Conservation (phyloP, 2,329 filamentous ascomycete species). For the Cordyceps cicadae region DNA sequence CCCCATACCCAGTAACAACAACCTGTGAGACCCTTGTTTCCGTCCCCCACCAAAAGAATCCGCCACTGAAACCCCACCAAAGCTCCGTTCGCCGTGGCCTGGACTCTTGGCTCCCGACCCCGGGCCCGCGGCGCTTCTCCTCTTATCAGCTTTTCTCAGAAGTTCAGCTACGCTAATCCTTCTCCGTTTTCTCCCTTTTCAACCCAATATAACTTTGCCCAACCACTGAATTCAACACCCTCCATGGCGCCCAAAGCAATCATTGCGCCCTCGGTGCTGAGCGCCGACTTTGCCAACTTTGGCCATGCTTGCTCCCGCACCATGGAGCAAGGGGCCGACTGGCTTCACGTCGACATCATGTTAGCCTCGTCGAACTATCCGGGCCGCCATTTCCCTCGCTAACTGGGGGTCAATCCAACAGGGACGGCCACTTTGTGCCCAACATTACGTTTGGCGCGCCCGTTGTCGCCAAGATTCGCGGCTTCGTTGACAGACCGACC, state of each 20-base stretch:
- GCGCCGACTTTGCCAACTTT: slow-evolving; percentile 86
- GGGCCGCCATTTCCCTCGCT: background rate
- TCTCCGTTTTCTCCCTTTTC: background rate
- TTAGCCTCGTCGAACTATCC: slow-evolving; percentile 25
- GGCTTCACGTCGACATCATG: slow-evolving; percentile 92
- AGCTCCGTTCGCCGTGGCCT: slow-evolving; percentile 1
- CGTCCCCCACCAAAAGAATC: slow-evolving; percentile 1
- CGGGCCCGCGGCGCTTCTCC: background rate
- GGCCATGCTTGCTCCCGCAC: slow-evolving; percentile 80
- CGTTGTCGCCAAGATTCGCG: slow-evolving; percentile 87
- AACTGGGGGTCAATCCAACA: slow-evolving; percentile 23
- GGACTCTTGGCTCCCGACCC: background rate
- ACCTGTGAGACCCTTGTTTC: background rate
- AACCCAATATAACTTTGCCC: background rate
- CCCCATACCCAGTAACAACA: background rate
- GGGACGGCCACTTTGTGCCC: slow-evolving; percentile 98
- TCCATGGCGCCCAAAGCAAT: slow-evolving; percentile 88
- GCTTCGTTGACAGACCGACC: slow-evolving; percentile 69
- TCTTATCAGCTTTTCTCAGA: background rate
- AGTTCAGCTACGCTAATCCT: background rate
- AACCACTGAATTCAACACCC: slow-evolving; percentile 15
- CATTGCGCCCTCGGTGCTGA: slow-evolving; percentile 96
- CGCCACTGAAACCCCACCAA: slow-evolving; percentile 2
- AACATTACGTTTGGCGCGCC: slow-evolving; percentile 97
- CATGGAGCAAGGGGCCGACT: slow-evolving; percentile 80